Evolutionary conservation across 371 early-diverging fungal species (phyloP).

Genomic region (Vavraia culicis): DNA sequence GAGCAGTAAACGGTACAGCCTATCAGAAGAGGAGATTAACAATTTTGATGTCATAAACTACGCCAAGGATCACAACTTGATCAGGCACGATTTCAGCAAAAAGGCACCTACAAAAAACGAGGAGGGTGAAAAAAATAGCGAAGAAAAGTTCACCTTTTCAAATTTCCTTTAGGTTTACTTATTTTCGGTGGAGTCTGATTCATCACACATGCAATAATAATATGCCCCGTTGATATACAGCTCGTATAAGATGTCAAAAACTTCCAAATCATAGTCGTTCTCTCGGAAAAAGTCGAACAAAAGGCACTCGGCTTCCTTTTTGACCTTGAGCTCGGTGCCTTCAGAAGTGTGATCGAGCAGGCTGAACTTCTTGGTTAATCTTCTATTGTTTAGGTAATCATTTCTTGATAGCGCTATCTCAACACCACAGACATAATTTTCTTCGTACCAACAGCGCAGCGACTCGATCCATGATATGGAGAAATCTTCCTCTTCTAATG

Average conservation of each 20-base stretch:
- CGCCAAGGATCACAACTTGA: no score
- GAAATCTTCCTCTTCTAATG: not conserved
- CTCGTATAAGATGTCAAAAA: slow-evolving; percentile 38
- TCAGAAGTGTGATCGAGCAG: slow-evolving; percentile 2
- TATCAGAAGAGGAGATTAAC: no score
- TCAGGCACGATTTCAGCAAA: no score
- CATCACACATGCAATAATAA: slow-evolving; percentile 2
- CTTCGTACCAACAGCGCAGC: slow-evolving; percentile 17
- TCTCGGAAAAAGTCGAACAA: slow-evolving; percentile 28
- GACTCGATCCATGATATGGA: slow-evolving; percentile 10
- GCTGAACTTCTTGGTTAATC: slow-evolving; percentile 11
- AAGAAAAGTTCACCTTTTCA: no score
- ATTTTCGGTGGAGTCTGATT: no score
- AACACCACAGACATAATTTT: slow-evolving; percentile 15
- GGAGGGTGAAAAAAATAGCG: no score
- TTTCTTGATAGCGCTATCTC: slow-evolving; percentile 17
- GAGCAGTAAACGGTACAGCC: no score
- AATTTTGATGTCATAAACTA: no score
- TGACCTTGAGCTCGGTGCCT: slow-evolving; percentile 13
- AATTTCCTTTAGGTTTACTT: no score
- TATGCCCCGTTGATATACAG: slow-evolving; percentile 22
- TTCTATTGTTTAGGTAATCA: slow-evolving; percentile 15
- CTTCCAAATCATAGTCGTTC: slow-evolving; percentile 14
- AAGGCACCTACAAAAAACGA: no score
- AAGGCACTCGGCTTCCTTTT: slow-evolving; percentile 4